Percentiles rank a stretch among this genome's conserved stretches.
Conservation (phyloP, 176 grass and related monocot species). For the Hyparrhenia diplandra region DNA sequence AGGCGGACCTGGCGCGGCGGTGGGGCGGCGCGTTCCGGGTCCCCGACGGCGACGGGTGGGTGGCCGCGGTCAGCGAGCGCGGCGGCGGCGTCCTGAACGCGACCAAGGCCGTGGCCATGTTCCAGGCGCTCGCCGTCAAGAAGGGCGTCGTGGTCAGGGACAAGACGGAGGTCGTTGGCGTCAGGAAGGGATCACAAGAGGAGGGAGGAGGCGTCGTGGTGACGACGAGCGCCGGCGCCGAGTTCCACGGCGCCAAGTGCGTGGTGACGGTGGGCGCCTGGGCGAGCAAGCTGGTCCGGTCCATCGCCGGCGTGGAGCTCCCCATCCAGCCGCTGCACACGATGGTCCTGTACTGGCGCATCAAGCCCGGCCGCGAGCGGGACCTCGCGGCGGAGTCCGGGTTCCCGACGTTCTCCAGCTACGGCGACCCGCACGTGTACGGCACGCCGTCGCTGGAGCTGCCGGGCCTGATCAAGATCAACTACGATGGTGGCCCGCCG, state of each 20-base stretch:
- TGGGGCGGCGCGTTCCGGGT: conserved; percentile 49
- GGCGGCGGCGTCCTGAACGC: conserved; percentile 54
- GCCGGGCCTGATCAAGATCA: conserved; percentile 73
- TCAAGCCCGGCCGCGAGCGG: conserved; percentile 33
- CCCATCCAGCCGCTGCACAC: conserved; percentile 56
- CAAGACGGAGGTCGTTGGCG: conserved; percentile 36
- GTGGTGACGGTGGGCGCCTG: too few relatives aligned
- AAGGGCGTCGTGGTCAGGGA: conserved; percentile 56
- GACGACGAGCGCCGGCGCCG: too few relatives aligned
- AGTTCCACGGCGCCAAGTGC: too few relatives aligned
- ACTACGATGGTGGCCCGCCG: conserved; percentile 52
- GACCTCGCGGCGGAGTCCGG: conserved; percentile 32
- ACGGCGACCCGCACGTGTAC: conserved; percentile 60
- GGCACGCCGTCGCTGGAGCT: conserved; percentile 69
- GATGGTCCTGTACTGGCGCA: conserved; percentile 58
- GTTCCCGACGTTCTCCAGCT: conserved; percentile 71
- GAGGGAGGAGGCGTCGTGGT: too few relatives aligned
- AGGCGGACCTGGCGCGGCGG: not conserved
- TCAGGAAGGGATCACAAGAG: not conserved
- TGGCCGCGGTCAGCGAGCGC: conserved; percentile 33
- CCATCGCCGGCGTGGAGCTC: not conserved
- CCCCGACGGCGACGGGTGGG: conserved; percentile 41
- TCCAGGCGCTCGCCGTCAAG: conserved; percentile 53
- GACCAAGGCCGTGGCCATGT: conserved; percentile 84
- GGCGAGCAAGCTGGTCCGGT: too few relatives aligned